phyloP scores from a whole-genome alignment of 2,329 filamentous ascomycete genomes.

The Pseudopithomyces maydicus region DNA sequence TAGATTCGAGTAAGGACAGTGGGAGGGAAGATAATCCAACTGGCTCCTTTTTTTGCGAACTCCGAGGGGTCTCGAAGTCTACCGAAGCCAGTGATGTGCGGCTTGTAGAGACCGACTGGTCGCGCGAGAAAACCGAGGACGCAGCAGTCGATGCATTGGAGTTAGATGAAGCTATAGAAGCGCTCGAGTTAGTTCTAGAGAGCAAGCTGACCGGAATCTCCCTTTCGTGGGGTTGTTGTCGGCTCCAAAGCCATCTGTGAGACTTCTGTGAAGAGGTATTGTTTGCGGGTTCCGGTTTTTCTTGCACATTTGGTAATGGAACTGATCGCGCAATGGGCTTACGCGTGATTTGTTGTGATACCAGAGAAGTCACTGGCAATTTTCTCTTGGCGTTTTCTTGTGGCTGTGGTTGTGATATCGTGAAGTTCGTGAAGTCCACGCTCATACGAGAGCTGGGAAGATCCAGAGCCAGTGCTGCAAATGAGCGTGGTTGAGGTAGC shows the following conservation, averaged over 20 bases:
- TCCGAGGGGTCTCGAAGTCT: not conserved
- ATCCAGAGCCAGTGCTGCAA: constrained; percentile 23
- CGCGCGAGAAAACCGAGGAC: constrained; percentile 16
- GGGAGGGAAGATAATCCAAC: constrained; percentile 17
- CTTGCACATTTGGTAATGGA: constrained; percentile 10
- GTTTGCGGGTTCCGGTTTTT: constrained; percentile 8
- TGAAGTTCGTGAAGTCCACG: constrained; percentile 24
- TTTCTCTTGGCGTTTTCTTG: constrained; percentile 11
- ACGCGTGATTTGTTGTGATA: not conserved
- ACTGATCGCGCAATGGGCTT: not conserved
- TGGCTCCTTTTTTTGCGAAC: not conserved
- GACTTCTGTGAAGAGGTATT: constrained; percentile 5
- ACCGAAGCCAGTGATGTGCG: constrained; percentile 11
- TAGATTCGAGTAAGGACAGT: constrained; percentile 21
- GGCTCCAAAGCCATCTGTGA: constrained; percentile 12
- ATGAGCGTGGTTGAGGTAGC: constrained; percentile 22
- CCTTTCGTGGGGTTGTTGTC: constrained; percentile 2
- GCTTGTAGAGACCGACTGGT: constrained; percentile 7
- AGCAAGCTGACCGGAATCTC: not conserved
- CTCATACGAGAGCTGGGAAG: constrained; percentile 29
- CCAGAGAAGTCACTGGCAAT: constrained; percentile 1
- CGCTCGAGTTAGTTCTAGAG: constrained; percentile 15
- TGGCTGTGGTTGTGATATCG: constrained; percentile 11
- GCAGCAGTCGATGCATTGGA: constrained; percentile 14
- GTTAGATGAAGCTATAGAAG: constrained; percentile 11